Evolutionary conservation across 2,329 filamentous ascomycete genomes (phyloP), one percentile per base, ranked within the genome.

Genomic region (Teratosphaeria nubilosa): DNA sequence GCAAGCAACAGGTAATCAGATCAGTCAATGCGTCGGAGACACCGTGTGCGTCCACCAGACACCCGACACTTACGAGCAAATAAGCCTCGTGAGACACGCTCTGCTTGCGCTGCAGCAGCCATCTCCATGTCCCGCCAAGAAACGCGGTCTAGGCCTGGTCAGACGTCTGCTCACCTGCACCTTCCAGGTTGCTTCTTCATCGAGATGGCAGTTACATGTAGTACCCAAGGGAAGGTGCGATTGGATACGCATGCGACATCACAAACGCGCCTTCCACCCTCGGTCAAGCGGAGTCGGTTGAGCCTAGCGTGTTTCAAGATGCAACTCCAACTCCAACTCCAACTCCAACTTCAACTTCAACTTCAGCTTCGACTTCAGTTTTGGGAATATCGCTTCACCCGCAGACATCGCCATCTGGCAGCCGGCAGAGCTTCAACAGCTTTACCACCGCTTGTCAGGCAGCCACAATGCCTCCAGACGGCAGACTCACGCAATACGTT

Each of bases 41-140:
- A n/a, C 13, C 5, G 34, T n/a, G 14, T 14, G 14, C 32, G 32
- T 34, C 32, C n/a, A n/a, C n/a, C n/a, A 2, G 16, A 41, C 34
- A 41, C 34, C 10, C 5, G 13, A n/a, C 13, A 41, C 34, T 41
- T 41, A 48, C 16, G 62, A 13, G 58, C 54, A 55, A 70, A 65
- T 24, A 71, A 62, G 56, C 65, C 67, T 31, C 58, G 58, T 5
- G 56, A 14, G 45, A 54, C 55, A 7, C 55, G 55, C 25, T 61
- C 60, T 20, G 58, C 51, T 52, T 58, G 25, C 1, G 54, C 27
- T 56, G 60, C 24, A n/a, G 58, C 50, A 51, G 5, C 41, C 30
- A 48, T 45, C 13, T n/a, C n/a, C n/a, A n/a, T n/a, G n/a, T n/a
- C n/a, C n/a, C n/a, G n/a, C n/a, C n/a, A n/a, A n/a, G n/a, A n/a